phyloP scores from a whole-genome alignment of 208 protist genomes.

The Phytomonas francai region DNA sequence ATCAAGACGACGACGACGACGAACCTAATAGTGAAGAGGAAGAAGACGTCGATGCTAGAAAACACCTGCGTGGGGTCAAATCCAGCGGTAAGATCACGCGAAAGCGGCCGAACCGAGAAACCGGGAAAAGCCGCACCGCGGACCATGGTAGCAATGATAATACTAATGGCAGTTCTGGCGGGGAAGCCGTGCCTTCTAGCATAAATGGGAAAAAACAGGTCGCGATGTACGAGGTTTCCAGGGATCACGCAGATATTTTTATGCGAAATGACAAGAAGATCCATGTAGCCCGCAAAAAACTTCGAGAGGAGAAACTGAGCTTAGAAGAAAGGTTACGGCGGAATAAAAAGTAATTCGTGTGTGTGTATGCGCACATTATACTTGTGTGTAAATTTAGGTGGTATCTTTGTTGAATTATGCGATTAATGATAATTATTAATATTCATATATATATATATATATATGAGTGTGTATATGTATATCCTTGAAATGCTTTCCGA shows the following conservation, averaged over 20 bases:
- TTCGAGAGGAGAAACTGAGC: constrained; percentile 55
- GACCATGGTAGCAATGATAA: not conserved
- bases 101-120: constrained; percentile 6
- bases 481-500: not conserved
- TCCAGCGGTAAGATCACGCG: constrained; percentile 43
- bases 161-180: no score
- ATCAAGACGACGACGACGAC: constrained; percentile 13
- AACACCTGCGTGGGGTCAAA: constrained; percentile 68
- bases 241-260: constrained; percentile 36
- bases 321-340: constrained; percentile 66
- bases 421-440: not conserved
- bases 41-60: constrained; percentile 31
- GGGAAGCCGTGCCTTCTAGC: not conserved
- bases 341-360: constrained; percentile 4
- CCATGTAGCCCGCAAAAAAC: constrained; percentile 63
- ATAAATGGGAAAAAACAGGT: constrained; percentile 23
- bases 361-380: not conserved
- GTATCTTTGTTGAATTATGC: not conserved
- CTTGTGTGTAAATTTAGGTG: not conserved
- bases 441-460: constrained; percentile 2
- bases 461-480: constrained; percentile 3
- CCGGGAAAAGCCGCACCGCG: constrained; percentile 6
- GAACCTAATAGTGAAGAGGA: constrained; percentile 13
- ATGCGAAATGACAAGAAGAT: constrained; percentile 64
- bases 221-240: constrained; percentile 66